These are phyloP conservation scores for Peronospora belbahrii DNA, from an alignment of 352 stramenopile species.

Conservation along the genomic window DNA sequence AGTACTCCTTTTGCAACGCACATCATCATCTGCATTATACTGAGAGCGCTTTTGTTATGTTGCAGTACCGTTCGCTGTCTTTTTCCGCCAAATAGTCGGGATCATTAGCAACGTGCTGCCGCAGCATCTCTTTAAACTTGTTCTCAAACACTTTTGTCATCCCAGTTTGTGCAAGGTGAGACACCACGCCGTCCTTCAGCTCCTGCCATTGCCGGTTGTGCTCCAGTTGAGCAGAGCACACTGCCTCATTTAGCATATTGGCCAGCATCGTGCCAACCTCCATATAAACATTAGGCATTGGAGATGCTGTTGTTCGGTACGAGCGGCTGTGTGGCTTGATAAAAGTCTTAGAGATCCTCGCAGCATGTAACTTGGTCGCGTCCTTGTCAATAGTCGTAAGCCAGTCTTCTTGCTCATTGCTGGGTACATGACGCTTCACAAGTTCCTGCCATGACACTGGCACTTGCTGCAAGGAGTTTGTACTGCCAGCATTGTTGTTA, in stretches of 20 bases:
- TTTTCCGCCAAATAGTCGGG: slow-evolving; percentile 44
- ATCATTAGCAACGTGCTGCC: slow-evolving; percentile 42
- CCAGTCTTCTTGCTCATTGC: slow-evolving; percentile 52
- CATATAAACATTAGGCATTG: slow-evolving; percentile 61
- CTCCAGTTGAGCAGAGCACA: slow-evolving; percentile 51
- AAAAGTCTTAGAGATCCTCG: slow-evolving; percentile 24
- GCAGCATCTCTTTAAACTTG: slow-evolving; percentile 57
- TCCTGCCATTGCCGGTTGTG: slow-evolving; percentile 46
- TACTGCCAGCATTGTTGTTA: slow-evolving; percentile 17
- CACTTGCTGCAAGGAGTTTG: slow-evolving; percentile 25
- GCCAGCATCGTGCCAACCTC: slow-evolving; percentile 50
- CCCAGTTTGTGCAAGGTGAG: slow-evolving; percentile 39
- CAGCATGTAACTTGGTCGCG: slow-evolving; percentile 31
- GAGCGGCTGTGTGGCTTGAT: slow-evolving; percentile 47
- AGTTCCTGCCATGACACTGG: slow-evolving; percentile 61
- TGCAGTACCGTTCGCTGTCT: slow-evolving; percentile 38
- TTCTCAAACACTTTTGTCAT: slow-evolving; percentile 42
- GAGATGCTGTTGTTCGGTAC: slow-evolving; percentile 37
- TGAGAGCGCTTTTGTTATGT: slow-evolving; percentile 45
- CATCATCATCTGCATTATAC: slow-evolving; percentile 20
- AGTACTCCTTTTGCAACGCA: too few relatives aligned
- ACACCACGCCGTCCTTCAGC: slow-evolving; percentile 44
- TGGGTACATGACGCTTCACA: slow-evolving; percentile 49
- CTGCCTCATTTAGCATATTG: slow-evolving; percentile 53
- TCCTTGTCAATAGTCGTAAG: slow-evolving; percentile 57